Conservation (phyloP, 2,329 filamentous ascomycete species). For the Penicillium sp. region DNA sequence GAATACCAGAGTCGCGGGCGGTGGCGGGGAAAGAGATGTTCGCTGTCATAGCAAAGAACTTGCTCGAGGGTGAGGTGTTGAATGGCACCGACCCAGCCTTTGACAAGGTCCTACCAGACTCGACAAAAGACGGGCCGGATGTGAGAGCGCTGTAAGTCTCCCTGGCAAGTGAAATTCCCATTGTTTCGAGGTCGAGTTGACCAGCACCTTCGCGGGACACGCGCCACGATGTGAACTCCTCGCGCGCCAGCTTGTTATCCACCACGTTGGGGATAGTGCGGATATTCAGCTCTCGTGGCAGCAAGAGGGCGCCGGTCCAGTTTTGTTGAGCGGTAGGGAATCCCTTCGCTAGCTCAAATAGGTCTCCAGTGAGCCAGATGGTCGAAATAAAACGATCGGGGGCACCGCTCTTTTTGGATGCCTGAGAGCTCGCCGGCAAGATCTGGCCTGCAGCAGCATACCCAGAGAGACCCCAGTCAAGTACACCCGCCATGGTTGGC, state of each 20-base stretch:
- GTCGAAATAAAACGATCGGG: conserved; percentile 17
- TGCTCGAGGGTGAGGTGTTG: neutral
- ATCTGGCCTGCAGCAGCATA: conserved; percentile 20
- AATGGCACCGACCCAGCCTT: neutral
- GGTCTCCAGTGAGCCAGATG: conserved; percentile 16
- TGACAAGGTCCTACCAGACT: conserved; percentile 3
- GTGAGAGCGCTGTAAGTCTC: conserved; percentile 13
- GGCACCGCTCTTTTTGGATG: conserved; percentile 13
- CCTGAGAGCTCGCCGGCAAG: conserved; percentile 11
- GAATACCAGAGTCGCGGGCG: neutral
- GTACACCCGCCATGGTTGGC: conserved; percentile 18
- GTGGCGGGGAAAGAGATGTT: conserved; percentile 1
- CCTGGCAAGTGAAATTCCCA: conserved; percentile 16
- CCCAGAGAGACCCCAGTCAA: conserved; percentile 17
- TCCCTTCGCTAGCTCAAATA: conserved; percentile 6
- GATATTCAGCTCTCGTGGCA: conserved; percentile 14
- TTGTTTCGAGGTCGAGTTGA: conserved; percentile 9
- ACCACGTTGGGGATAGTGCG: conserved; percentile 11
- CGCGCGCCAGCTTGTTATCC: conserved; percentile 9
- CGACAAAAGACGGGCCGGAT: neutral
- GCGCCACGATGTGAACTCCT: conserved; percentile 1
- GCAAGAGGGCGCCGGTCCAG: conserved; percentile 13
- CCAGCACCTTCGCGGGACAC: neutral
- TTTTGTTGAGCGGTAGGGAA: conserved; percentile 15
- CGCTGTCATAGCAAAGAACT: conserved; percentile 1